Evolutionary conservation across 257 asterid species (phyloP).

Genomic region (Haberlea rhodopensis): DNA sequence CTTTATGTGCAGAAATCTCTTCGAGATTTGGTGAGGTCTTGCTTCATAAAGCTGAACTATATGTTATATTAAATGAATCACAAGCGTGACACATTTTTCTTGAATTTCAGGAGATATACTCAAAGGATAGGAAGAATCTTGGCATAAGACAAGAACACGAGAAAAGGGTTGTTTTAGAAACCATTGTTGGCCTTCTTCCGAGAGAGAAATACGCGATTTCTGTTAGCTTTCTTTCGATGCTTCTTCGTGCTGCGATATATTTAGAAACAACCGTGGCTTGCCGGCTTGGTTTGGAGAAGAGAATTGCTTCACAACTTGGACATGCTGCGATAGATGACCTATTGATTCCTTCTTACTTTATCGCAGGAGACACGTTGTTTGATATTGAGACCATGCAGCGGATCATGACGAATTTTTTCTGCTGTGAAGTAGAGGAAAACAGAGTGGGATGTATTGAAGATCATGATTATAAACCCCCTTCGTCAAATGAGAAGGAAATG

Average conservation of each 20-base stretch:
- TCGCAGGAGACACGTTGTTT: constrained; percentile 65
- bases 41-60: neutral
- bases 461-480: constrained; percentile 36
- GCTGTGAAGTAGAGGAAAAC: constrained; percentile 43
- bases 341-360: constrained; percentile 62
- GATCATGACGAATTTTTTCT: constrained; percentile 54
- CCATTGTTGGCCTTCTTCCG: constrained; percentile 76
- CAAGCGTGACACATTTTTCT: constrained; percentile 14
- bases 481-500: constrained; percentile 42
- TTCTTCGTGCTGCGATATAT: constrained; percentile 72
- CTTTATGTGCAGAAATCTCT: constrained; percentile 80
- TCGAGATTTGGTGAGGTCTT: constrained; percentile 90
- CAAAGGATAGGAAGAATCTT: constrained; percentile 65
- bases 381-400: constrained; percentile 79
- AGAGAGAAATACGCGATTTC: constrained; percentile 66
- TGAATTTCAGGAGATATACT: constrained; percentile 58
- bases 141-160: constrained; percentile 71
- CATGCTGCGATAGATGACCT: constrained; percentile 81
- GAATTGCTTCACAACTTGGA: constrained; percentile 68
- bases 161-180: constrained; percentile 74
- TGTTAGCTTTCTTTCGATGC: constrained; percentile 83
- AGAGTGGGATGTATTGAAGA: constrained; percentile 32
- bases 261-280: constrained; percentile 84
- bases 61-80: constrained; percentile 18
- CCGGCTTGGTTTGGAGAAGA: constrained; percentile 81